phyloP scores from a whole-genome alignment of 2,329 filamentous ascomycete species.

The Diplodia scrobiculata region DNA sequence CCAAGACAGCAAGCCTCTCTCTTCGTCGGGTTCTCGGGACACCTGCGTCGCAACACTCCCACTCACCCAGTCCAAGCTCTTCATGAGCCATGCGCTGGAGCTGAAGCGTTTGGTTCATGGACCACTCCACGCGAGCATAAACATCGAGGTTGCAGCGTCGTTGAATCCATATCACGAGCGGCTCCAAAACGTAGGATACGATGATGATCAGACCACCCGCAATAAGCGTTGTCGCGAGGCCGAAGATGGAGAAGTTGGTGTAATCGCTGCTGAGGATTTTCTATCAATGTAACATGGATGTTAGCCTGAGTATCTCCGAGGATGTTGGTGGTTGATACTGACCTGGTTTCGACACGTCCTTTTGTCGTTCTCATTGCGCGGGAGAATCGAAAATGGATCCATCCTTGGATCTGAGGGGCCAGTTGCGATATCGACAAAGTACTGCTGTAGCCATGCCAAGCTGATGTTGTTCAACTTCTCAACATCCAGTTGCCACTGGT shows the following conservation, averaged over 20 bases:
- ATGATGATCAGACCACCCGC: constrained; percentile 34
- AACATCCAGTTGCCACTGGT: constrained; percentile 32
- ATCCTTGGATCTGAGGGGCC: not conserved
- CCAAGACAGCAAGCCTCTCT: constrained; percentile 21
- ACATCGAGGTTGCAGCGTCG: constrained; percentile 20
- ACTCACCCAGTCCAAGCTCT: constrained; percentile 28
- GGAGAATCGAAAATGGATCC: not conserved
- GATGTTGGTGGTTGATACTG: not conserved
- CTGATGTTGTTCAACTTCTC: constrained; percentile 27
- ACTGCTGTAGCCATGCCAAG: constrained; percentile 28
- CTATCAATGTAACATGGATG: not conserved
- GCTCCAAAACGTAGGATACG: constrained; percentile 28
- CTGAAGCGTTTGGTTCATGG: constrained; percentile 29
- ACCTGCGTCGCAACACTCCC: constrained; percentile 22
- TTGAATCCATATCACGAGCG: constrained; percentile 26
- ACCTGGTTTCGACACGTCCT: not conserved
- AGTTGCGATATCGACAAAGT: constrained; percentile 16
- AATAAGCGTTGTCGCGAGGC: constrained; percentile 34
- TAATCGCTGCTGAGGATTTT: constrained; percentile 32
- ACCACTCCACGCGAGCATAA: constrained; percentile 31
- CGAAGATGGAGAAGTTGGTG: constrained; percentile 34
- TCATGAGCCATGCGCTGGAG: constrained; percentile 29
- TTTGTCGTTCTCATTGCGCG: not conserved
- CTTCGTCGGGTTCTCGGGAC: constrained; percentile 12
- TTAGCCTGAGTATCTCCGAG: not conserved